Percentiles rank a stretch among this genome's conserved stretches.
Conservation (phyloP, 768 basidiomycete species). For the Dentipellis sp. region DNA sequence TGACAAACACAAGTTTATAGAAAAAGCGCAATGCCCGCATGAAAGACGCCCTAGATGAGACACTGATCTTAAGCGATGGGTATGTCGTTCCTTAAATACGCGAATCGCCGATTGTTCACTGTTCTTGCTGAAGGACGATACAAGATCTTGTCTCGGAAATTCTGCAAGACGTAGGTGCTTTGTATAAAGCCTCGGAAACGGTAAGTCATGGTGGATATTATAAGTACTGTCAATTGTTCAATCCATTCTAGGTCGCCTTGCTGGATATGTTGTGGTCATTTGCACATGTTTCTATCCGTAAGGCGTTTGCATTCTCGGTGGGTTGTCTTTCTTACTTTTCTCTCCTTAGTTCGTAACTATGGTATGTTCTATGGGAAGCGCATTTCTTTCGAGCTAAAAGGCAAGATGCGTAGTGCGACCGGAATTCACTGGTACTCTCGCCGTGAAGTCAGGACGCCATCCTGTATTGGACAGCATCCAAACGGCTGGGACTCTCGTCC, state of each 20-base stretch:
- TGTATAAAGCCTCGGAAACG: conserved; percentile 90
- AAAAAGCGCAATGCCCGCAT: conserved; percentile 85
- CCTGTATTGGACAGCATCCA: conserved; percentile 76
- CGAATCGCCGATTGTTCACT: not conserved
- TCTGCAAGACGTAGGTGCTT: conserved; percentile 58
- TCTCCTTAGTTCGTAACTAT: conserved; percentile 36
- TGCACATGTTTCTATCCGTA: conserved; percentile 74
- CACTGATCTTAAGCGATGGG: conserved; percentile 79
- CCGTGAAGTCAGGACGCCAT: conserved; percentile 84
- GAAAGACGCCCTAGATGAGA: conserved; percentile 87
- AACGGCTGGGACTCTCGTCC: conserved; percentile 58
- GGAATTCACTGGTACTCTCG: conserved; percentile 83
- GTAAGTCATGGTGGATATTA: conserved; percentile 28
- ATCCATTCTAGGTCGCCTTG: conserved; percentile 55
- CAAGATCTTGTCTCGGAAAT: conserved; percentile 68
- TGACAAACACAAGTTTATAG: conserved; percentile 26
- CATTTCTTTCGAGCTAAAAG: not conserved
- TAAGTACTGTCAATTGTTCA: not conserved
- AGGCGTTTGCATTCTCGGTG: conserved; percentile 17
- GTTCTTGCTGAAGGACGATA: conserved; percentile 49
- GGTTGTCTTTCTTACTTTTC: not conserved
- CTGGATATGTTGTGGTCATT: conserved; percentile 90
- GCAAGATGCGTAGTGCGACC: conserved; percentile 56
- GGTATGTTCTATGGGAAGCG: conserved; percentile 20
- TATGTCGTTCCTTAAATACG: conserved; percentile 18